These are phyloP conservation scores for Fusarium sp. DNA, from an alignment of 2,329 filamentous ascomycete genomes.

Conservation along the genomic window DNA sequence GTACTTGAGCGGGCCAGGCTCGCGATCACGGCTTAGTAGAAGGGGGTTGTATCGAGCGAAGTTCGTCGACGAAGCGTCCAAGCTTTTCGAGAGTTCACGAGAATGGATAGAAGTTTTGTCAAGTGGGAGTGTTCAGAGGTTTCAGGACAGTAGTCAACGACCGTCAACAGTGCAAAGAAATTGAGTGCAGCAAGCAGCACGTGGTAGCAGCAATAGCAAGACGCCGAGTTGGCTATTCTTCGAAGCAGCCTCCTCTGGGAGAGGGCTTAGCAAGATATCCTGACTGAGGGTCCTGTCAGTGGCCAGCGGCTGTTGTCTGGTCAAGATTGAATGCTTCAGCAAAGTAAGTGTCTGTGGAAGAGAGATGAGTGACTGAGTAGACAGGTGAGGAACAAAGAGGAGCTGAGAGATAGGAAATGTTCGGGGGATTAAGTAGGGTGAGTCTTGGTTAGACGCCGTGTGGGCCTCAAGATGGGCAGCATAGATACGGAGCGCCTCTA, in stretches of 20 bases:
- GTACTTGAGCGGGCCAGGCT: constrained; percentile 48
- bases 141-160: constrained; percentile 6
- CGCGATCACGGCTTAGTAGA: constrained; percentile 32
- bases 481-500: constrained; percentile 34
- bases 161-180: constrained; percentile 6
- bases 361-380: constrained; percentile 3
- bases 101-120: not conserved
- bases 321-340: constrained; percentile 11
- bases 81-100: constrained; percentile 8
- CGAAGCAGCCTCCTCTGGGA: constrained; percentile 32
- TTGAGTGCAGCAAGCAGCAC: constrained; percentile 34
- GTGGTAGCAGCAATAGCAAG: constrained; percentile 38
- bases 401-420: constrained; percentile 8
- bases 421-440: constrained; percentile 31
- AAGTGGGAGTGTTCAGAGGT: constrained; percentile 4
- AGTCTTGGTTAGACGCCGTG: constrained; percentile 23
- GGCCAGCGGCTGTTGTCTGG: constrained; percentile 33
- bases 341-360: constrained; percentile 7
- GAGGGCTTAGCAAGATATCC: constrained; percentile 39
- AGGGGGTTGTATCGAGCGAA: constrained; percentile 7
- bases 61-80: constrained; percentile 13
- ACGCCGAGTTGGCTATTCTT: constrained; percentile 41
- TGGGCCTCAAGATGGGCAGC: constrained; percentile 15
- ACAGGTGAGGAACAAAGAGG: constrained; percentile 9
- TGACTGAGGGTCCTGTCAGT: constrained; percentile 36